Conservation (phyloP, 2,329 filamentous ascomycete species). For the Penicillium decumbens region DNA sequence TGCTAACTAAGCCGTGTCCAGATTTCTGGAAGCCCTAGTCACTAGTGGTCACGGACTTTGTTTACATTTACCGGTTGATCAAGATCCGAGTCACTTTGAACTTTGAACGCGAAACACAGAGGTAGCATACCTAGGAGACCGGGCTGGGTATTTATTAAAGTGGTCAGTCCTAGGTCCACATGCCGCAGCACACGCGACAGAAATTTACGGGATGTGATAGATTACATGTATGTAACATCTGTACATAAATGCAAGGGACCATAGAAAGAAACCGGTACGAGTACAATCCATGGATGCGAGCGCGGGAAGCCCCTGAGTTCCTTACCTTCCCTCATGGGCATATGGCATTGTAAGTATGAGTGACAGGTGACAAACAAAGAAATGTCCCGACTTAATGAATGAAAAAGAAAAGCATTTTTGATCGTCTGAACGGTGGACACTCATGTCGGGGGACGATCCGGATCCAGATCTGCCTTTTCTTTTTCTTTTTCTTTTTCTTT, state of each 20-base stretch:
- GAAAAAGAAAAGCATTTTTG: background rate
- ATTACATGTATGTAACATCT: background rate
- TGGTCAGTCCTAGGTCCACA: slow-evolving; percentile 25
- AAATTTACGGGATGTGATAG: slow-evolving; percentile 1
- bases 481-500: background rate
- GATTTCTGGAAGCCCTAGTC: slow-evolving; percentile 8
- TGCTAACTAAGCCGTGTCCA: slow-evolving; percentile 14
- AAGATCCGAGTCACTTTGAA: background rate
- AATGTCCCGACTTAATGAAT: background rate
- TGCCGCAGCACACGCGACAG: slow-evolving; percentile 10
- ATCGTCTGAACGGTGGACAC: slow-evolving; percentile 19
- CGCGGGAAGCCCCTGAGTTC: slow-evolving; percentile 8
- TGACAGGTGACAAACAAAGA: background rate
- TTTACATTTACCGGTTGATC: background rate
- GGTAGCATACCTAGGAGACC: background rate
- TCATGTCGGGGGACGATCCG: slow-evolving; percentile 17
- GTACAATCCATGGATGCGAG: slow-evolving; percentile 6
- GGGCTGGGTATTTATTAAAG: slow-evolving; percentile 4
- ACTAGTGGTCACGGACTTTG: background rate
- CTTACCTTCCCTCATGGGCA: slow-evolving; percentile 7
- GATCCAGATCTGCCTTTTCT: slow-evolving; percentile 18
- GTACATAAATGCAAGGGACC: background rate
- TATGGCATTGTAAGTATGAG: background rate
- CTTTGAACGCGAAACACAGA: background rate
- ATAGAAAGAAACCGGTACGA: background rate